Evolutionary conservation across 2,329 filamentous ascomycete genomes (phyloP).

Genomic region (Colletotrichum navitas): DNA sequence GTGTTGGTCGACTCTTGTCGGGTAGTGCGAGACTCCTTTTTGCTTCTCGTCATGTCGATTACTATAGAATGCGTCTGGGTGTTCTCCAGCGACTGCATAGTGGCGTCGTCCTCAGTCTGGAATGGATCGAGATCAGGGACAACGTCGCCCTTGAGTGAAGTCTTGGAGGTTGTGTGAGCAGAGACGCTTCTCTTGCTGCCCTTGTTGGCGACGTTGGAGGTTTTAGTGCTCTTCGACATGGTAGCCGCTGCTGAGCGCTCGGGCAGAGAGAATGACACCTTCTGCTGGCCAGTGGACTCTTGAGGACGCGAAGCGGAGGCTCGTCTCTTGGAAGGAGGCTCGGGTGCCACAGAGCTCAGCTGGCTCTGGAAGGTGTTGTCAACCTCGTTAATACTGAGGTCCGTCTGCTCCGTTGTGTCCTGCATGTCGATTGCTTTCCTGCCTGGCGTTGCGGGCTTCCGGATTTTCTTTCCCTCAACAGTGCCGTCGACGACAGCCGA

Average conservation of each 20-base stretch:
- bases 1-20: constrained; percentile 39
- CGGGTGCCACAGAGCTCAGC: constrained; percentile 43
- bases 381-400: constrained; percentile 43
- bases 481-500: constrained; percentile 41
- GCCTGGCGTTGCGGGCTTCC: constrained; percentile 49
- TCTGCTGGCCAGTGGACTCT: constrained; percentile 47
- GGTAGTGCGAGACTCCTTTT: constrained; percentile 35
- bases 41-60: constrained; percentile 43
- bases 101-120: constrained; percentile 44
- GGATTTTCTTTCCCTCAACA: constrained; percentile 30
- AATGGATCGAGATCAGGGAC: constrained; percentile 41
- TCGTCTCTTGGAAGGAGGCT: constrained; percentile 45
- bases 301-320: constrained; percentile 22
- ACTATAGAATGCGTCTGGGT: constrained; percentile 45
- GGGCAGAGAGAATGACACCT: constrained; percentile 58
- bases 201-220: constrained; percentile 54
- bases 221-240: constrained; percentile 44
- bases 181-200: constrained; percentile 57
- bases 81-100: constrained; percentile 44
- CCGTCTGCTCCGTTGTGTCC: constrained; percentile 48
- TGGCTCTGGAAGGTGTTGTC: constrained; percentile 43
- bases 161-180: constrained; percentile 34
- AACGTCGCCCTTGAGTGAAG: constrained; percentile 37
- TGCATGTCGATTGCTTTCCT: constrained; percentile 48
- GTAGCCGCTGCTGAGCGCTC: constrained; percentile 48